Conservation (phyloP, 129 eudicot genomes). For the Flaveria brownii region DNA sequence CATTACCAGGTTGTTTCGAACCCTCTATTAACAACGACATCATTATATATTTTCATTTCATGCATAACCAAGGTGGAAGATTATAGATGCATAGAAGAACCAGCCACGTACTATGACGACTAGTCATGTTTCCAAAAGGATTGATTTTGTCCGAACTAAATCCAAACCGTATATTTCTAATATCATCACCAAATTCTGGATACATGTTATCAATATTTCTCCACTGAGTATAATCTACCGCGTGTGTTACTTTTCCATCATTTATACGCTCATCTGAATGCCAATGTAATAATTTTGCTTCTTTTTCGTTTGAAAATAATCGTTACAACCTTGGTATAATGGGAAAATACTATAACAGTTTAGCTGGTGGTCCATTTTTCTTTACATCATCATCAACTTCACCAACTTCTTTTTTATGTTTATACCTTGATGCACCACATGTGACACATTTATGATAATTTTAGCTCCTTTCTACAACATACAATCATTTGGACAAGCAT, state of each 20-base stretch:
- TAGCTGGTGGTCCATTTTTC: no score
- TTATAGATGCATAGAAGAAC: neutral
- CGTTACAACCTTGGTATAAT: no score
- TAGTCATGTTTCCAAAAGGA: neutral
- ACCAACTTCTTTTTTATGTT: neutral
- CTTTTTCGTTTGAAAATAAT: no score
- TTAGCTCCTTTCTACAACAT: neutral
- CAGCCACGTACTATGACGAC: neutral
- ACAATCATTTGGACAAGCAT: neutral
- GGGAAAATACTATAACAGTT: no score
- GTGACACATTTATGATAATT: neutral
- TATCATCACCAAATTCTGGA: neutral
- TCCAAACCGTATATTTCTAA: neutral
- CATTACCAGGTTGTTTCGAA: slow-evolving; percentile 8
- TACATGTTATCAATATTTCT: no score
- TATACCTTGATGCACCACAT: neutral
- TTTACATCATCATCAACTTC: no score
- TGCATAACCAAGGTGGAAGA: neutral
- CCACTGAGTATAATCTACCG: no score
- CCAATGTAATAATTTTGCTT: no score
- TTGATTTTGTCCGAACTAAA: neutral
- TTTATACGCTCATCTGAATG: no score
- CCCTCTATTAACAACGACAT: neutral
- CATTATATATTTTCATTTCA: neutral
- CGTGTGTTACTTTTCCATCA: no score